phyloP scores from a whole-genome alignment of 306 rosid species.

The Malus sieversii region DNA sequence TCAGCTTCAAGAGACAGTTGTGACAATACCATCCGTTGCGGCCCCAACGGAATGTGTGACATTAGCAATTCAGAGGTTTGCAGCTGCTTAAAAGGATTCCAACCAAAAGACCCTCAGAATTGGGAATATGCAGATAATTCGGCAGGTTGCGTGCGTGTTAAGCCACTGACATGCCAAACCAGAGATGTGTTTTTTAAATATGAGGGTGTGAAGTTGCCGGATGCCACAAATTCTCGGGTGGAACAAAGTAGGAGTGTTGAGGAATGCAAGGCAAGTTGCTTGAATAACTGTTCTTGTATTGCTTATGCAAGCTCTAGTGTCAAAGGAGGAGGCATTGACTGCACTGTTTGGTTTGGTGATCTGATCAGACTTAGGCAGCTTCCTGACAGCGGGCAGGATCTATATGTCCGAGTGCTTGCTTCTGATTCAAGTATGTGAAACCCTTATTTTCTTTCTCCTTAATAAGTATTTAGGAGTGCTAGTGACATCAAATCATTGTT shows the following conservation, averaged over 20 bases:
- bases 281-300: slow-evolving; percentile 43
- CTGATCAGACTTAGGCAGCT: slow-evolving; percentile 27
- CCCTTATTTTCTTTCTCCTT: neutral
- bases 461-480: too few relatives aligned
- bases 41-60: slow-evolving; percentile 23
- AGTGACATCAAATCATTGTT: too few relatives aligned
- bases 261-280: slow-evolving; percentile 41
- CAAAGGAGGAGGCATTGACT: slow-evolving; percentile 21
- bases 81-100: slow-evolving; percentile 31
- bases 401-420: slow-evolving; percentile 23
- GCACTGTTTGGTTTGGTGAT: slow-evolving; percentile 43
- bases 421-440: slow-evolving; percentile 24
- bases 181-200: slow-evolving; percentile 17
- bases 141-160: slow-evolving; percentile 36
- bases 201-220: slow-evolving; percentile 32
- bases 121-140: slow-evolving; percentile 25
- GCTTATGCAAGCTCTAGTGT: slow-evolving; percentile 40
- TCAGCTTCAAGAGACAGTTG: slow-evolving; percentile 3
- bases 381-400: slow-evolving; percentile 18
- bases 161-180: slow-evolving; percentile 23
- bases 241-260: slow-evolving; percentile 23
- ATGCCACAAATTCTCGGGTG: slow-evolving; percentile 24
- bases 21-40: slow-evolving; percentile 18
- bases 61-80: slow-evolving; percentile 5
- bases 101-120: slow-evolving; percentile 17